Conservation (phyloP, 2,329 filamentous ascomycete genomes). For the Ophioceras dolichostomum region DNA sequence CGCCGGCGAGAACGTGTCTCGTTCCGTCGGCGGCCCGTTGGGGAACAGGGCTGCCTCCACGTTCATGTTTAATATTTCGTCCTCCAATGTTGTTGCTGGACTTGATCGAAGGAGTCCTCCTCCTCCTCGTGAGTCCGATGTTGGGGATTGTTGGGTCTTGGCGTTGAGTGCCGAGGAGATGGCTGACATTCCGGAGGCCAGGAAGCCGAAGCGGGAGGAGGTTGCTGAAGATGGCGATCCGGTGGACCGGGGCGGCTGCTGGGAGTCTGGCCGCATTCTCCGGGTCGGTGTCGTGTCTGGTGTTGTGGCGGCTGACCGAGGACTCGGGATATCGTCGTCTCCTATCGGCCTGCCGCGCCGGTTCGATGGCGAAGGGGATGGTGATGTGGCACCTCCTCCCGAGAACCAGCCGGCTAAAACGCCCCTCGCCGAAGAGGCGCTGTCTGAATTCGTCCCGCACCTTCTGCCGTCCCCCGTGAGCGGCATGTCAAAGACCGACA, state of each 20-base stretch:
- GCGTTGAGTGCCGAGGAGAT: constrained; percentile 25
- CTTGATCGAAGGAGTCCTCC: neutral
- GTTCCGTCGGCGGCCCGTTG: constrained; percentile 22
- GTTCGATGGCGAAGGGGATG: too few species aligned
- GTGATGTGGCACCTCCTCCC: too few species aligned
- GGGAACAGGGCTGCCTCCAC: constrained; percentile 43
- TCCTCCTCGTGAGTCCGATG: constrained; percentile 6
- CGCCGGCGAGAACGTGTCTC: constrained; percentile 42
- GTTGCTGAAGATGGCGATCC: too few species aligned
- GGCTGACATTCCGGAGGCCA: constrained; percentile 31
- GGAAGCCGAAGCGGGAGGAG: constrained; percentile 31
- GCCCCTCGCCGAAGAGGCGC: constrained; percentile 12
- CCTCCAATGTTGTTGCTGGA: too few species aligned
- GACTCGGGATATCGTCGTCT: constrained; percentile 3
- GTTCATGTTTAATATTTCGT: constrained; percentile 43
- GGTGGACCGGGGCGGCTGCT: too few species aligned
- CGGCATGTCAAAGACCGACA: constrained; percentile 22
- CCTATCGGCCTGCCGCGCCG: too few species aligned
- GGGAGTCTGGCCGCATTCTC: too few species aligned
- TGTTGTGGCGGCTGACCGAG: constrained; percentile 12
- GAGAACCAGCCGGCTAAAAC: constrained; percentile 20
- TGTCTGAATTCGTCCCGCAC: constrained; percentile 12
- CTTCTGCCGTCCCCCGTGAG: constrained; percentile 26
- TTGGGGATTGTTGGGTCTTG: constrained; percentile 11
- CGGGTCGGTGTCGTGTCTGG: constrained; percentile 20